Evolutionary conservation across 371 early-diverging fungal genomes (phyloP).

Genomic region (Batkoa obscura): DNA sequence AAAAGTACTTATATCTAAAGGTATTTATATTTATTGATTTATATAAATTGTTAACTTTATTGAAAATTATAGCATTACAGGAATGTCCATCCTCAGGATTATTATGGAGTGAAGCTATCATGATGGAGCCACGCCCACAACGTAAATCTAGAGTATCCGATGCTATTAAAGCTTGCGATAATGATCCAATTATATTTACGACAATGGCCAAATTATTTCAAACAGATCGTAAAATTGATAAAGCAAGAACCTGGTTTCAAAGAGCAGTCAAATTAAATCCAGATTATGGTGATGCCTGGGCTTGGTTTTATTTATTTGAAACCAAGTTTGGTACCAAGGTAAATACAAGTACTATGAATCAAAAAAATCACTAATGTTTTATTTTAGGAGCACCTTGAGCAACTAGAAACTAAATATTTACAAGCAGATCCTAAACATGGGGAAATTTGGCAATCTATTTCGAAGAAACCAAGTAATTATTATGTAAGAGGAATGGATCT

Average conservation of each 20-base stretch:
- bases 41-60: not conserved
- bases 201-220: slow-evolving; percentile 85
- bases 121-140: slow-evolving; percentile 71
- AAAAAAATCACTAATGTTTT: not conserved
- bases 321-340: slow-evolving; percentile 44
- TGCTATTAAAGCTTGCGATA: slow-evolving; percentile 79
- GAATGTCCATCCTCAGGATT: slow-evolving; percentile 75
- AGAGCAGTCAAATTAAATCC: slow-evolving; percentile 65
- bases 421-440: slow-evolving; percentile 3
- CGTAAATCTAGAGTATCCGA: slow-evolving; percentile 76
- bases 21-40: slow-evolving; percentile 2
- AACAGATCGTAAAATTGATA: slow-evolving; percentile 80
- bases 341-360: not conserved
- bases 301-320: slow-evolving; percentile 89
- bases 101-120: slow-evolving; percentile 77
- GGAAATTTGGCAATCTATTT: not conserved
- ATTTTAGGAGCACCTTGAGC: not conserved
- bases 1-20: slow-evolving; percentile 56
- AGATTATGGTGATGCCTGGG: slow-evolving; percentile 87
- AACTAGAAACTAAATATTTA: not conserved
- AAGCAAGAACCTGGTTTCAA: slow-evolving; percentile 82
- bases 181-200: slow-evolving; percentile 54
- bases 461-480: not conserved
- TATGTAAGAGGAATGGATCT: not conserved
- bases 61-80: slow-evolving; percentile 38